Evolutionary conservation across 306 rosid species (phyloP), one percentile per base, ranked within the genome.

Genomic region (Rosa multiflora): DNA sequence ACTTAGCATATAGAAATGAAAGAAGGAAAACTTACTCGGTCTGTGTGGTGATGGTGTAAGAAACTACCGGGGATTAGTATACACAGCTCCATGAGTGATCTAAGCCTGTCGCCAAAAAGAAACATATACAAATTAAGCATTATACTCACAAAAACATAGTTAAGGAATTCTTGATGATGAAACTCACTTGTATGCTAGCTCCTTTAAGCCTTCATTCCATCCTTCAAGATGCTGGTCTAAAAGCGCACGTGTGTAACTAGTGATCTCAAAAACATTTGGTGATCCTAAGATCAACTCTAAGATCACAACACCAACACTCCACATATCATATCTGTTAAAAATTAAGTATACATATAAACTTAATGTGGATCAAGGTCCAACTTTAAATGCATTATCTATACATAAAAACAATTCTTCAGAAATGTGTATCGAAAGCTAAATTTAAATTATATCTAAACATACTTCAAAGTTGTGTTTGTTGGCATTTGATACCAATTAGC

Each of bases 301-400:
- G 87, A 95, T 91, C 86, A 95, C 95, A 82, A 95, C 92, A 82
- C 99, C 98, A 69, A 89, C 94, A 43, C 98, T 95, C 99, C 98
- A 95, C 94, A 92, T 92, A 87, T 95, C 98, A 83, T 91, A 95
- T 87, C 99, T 91, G 95, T 71, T 76, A 77, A 76, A 70, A 47
- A 82, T 66, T 53, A 75, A 10, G 69, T 21, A 61, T 82, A 48
- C 67, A 48, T 72, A 72, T 39, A 23, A 40, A 56, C 4, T 53
- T 53, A 48, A 80, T 7, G 63, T 48, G 73, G 80, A 77, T 70
- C 39, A 49, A 78, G 42, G 76, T 79, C 74, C 56, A 17, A 82
- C 55, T 74, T 35, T 70, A 51, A 35, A 72, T 61, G 14, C 63
- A 10, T 61, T 61, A 4, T 10, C 32, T 21, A 44, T 18, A 63